These are phyloP conservation scores for Ettlia oleoabundans DNA, from an alignment of 139 green algal genomes.

Conservation along the genomic window DNA sequence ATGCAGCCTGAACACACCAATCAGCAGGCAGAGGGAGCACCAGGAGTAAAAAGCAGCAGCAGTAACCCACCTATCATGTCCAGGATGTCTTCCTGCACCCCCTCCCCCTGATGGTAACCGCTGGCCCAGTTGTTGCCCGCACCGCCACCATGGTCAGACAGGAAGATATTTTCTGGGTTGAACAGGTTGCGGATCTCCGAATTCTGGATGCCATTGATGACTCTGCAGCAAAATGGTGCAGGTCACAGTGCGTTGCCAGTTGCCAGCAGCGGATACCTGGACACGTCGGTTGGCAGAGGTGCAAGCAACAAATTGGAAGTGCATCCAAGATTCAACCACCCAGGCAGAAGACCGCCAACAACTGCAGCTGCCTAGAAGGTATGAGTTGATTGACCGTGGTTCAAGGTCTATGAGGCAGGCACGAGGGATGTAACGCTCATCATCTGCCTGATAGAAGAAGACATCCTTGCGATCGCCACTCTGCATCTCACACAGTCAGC, in stretches of 20 bases:
- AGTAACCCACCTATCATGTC: conserved; percentile 95
- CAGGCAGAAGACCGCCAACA: background rate
- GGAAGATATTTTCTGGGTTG: conserved; percentile 98
- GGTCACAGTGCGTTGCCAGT: background rate
- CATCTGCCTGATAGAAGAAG: conserved; percentile 99
- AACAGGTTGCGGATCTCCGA: conserved; percentile 95
- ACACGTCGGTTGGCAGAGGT: background rate
- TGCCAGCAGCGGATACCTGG: too few relatives aligned
- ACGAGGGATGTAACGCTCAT: conserved; percentile 97
- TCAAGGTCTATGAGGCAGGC: conserved; percentile 97
- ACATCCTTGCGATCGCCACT: conserved; percentile 97
- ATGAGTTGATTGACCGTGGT: conserved; percentile 63
- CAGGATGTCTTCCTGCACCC: conserved; percentile 92
- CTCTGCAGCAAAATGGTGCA: conserved; percentile 57
- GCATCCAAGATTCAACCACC: background rate
- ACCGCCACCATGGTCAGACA: conserved; percentile 93
- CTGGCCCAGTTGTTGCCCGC: conserved; percentile 99
- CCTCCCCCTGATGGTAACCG: conserved; percentile 92
- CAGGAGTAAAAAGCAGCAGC: background rate
- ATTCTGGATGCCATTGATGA: conserved; percentile 98
- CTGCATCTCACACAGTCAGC: too few relatives aligned
- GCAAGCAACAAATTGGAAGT: background rate
- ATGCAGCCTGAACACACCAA: too few relatives aligned
- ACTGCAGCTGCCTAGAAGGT: background rate
- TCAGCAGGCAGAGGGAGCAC: background rate